Conservation (phyloP, 1,284 basidiomycete genomes). For the Hypsizygus ulmarius region DNA sequence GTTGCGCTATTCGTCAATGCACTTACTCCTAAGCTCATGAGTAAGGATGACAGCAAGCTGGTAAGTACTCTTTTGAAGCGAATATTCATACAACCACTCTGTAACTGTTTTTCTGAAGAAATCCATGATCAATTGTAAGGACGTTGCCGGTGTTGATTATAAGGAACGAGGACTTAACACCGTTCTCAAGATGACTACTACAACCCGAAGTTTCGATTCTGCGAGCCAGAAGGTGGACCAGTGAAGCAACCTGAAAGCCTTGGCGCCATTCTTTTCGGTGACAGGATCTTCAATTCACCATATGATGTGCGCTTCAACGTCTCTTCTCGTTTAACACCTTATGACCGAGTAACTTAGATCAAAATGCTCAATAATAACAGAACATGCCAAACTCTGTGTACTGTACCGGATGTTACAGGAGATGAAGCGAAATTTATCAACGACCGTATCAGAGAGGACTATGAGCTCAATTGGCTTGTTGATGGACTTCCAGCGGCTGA, state of each 20-base stretch:
- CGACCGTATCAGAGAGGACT: conserved; percentile 88
- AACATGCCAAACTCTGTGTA: conserved; percentile 80
- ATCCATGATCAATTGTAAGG: conserved; percentile 78
- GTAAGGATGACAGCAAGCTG: conserved; percentile 72
- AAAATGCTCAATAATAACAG: conserved; percentile 72
- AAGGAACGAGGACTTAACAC: not conserved
- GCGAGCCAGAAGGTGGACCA: conserved; percentile 75
- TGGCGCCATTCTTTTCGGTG: conserved; percentile 93
- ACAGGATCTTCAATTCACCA: conserved; percentile 90
- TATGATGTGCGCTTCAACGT: conserved; percentile 67
- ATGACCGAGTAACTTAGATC: conserved; percentile 45
- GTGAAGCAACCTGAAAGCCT: conserved; percentile 84
- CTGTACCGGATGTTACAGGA: conserved; percentile 50
- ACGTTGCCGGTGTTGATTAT: conserved; percentile 1
- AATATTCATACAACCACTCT: not conserved
- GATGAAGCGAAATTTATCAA: conserved; percentile 90
- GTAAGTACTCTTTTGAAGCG: conserved; percentile 36
- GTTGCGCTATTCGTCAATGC: conserved; percentile 85
- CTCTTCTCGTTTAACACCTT: not conserved
- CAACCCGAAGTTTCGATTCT: conserved; percentile 84
- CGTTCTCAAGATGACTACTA: conserved; percentile 77
- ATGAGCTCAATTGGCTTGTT: conserved; percentile 93
- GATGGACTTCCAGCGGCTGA: conserved; percentile 94
- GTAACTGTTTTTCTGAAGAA: conserved; percentile 43
- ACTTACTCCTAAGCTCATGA: conserved; percentile 79